Evolutionary conservation across 2,329 filamentous ascomycete genomes (phyloP).

Genomic region (Aspergillus bombycis): DNA sequence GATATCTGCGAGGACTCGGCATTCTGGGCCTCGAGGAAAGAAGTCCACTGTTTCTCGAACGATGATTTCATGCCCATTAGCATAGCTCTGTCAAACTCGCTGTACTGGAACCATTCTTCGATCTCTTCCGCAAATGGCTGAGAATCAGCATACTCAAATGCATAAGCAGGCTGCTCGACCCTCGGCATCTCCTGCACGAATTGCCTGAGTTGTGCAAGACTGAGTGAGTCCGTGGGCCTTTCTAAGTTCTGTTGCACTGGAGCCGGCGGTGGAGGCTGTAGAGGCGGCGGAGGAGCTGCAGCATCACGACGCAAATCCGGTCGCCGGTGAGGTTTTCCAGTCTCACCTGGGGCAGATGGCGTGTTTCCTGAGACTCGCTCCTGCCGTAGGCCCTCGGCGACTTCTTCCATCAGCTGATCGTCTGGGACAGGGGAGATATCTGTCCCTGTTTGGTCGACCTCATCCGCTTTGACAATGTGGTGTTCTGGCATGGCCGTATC

Average conservation of each 20-base stretch:
- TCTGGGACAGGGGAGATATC: slow-evolving; percentile 50
- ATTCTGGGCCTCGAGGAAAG: slow-evolving; percentile 47
- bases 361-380: slow-evolving; percentile 32
- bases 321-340: slow-evolving; percentile 27
- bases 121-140: slow-evolving; percentile 82
- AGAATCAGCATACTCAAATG: slow-evolving; percentile 78
- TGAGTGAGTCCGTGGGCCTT: slow-evolving; percentile 67
- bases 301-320: slow-evolving; percentile 43
- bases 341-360: slow-evolving; percentile 15
- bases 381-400: slow-evolving; percentile 42
- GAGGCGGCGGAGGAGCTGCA: slow-evolving; percentile 46
- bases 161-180: slow-evolving; percentile 73
- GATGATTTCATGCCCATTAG: slow-evolving; percentile 73
- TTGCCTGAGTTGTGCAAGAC: slow-evolving; percentile 71
- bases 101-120: slow-evolving; percentile 97
- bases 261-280: slow-evolving; percentile 51
- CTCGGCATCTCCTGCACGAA: slow-evolving; percentile 75
- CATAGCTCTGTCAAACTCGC: slow-evolving; percentile 80
- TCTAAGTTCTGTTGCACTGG: slow-evolving; percentile 44
- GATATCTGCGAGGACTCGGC: slow-evolving; percentile 47
- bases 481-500: slow-evolving; percentile 35
- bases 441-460: slow-evolving; percentile 52
- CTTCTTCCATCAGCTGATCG: slow-evolving; percentile 47
- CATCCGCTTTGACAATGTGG: slow-evolving; percentile 53
- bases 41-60: slow-evolving; percentile 76